Evolutionary conservation across 257 asterid species (phyloP).

Genomic region (Anisodus tanguticus): DNA sequence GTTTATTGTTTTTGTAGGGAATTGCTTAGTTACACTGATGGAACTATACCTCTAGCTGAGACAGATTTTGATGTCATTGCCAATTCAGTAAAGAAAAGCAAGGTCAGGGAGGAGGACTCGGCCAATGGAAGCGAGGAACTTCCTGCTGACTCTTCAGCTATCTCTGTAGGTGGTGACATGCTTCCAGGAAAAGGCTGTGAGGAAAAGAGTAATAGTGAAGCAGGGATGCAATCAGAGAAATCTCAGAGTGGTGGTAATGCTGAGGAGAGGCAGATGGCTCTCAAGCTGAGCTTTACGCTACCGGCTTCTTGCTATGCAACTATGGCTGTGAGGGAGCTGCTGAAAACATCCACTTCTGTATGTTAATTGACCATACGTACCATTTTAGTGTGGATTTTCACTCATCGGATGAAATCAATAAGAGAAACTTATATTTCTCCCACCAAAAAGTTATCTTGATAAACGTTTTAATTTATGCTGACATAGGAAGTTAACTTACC

Average conservation of each 20-base stretch:
- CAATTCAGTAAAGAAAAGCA: slow-evolving; percentile 42
- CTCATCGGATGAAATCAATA: background rate
- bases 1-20: slow-evolving; percentile 56
- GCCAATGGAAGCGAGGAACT: slow-evolving; percentile 39
- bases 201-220: slow-evolving; percentile 31
- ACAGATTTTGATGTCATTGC: slow-evolving; percentile 77
- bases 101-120: slow-evolving; percentile 31
- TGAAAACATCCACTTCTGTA: slow-evolving; percentile 94
- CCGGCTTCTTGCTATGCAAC: slow-evolving; percentile 97
- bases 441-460: slow-evolving; percentile 1
- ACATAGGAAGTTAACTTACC: background rate
- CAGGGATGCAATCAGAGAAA: slow-evolving; percentile 40
- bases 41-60: slow-evolving; percentile 69
- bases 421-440: background rate
- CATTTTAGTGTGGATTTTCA: slow-evolving; percentile 16
- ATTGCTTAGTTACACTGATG: slow-evolving; percentile 71
- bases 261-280: slow-evolving; percentile 59
- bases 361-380: slow-evolving; percentile 37
- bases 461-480: background rate
- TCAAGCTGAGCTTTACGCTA: slow-evolving; percentile 84
- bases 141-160: slow-evolving; percentile 40
- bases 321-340: slow-evolving; percentile 97
- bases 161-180: slow-evolving; percentile 32
- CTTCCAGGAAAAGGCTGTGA: slow-evolving; percentile 30
- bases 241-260: slow-evolving; percentile 41